phyloP scores from a whole-genome alignment of 129 eudicot species.

The carrot (Daucus carota) region DNA sequence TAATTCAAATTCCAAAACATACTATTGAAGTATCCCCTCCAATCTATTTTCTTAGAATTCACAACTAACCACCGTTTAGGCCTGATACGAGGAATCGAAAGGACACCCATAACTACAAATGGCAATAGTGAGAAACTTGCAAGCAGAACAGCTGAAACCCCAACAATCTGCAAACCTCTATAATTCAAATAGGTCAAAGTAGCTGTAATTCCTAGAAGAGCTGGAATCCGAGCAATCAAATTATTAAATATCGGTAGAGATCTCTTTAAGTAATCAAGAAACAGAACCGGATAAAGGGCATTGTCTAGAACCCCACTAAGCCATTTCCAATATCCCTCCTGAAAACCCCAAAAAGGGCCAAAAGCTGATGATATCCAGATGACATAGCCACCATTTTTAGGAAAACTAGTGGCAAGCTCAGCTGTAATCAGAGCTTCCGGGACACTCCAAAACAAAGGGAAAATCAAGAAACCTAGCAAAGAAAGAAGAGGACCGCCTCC shows the following conservation, averaged over 20 bases:
- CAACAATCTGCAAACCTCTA: conserved; percentile 80
- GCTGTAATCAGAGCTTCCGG: conserved; percentile 92
- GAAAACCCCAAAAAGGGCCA: conserved; percentile 94
- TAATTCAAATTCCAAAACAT: conserved; percentile 92
- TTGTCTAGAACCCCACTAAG: conserved; percentile 92
- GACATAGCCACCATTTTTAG: conserved; percentile 89
- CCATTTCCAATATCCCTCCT: conserved; percentile 97
- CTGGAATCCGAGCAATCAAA: conserved; percentile 54
- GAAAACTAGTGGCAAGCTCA: conserved; percentile 82
- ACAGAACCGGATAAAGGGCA: conserved; percentile 86
- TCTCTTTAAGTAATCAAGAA: conserved; percentile 77
- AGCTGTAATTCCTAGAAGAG: conserved; percentile 56
- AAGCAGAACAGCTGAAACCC: conserved; percentile 64
- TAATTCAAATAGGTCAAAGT: conserved; percentile 70
- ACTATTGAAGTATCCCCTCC: conserved; percentile 81
- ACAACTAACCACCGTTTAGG: conserved; percentile 52
- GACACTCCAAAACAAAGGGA: conserved; percentile 84
- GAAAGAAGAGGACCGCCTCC: conserved; percentile 92
- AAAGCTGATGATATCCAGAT: conserved; percentile 90
- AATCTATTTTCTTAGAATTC: conserved; percentile 51
- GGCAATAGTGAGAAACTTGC: conserved; percentile 76
- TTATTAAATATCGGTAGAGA: conserved; percentile 54
- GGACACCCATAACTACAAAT: conserved; percentile 59
- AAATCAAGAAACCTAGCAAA: conserved; percentile 67
- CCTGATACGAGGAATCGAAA: conserved; percentile 61